Base-by-base conservation (phyloP, 768 basidiomycete genomes). In the Trichaptum fuscoviolaceum region DNA sequence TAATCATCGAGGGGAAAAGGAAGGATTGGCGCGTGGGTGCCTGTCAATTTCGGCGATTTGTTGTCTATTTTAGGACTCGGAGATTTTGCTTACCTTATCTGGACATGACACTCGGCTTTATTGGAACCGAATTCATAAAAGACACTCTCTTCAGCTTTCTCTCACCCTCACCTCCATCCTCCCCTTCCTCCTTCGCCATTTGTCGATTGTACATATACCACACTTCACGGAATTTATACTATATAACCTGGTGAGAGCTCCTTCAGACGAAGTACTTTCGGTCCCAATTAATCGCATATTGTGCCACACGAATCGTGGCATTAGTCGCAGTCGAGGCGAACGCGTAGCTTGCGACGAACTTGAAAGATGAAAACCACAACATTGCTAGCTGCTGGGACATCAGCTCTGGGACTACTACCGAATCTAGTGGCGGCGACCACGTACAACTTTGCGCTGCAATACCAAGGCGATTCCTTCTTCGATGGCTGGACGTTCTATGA, bases 401-500 rank as follows among this genome's bases (percentile, higher is more conserved):
- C 20, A 52, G 12, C 20, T 15, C 20, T 52, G 12, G 12, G 42
- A 15, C 42, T 52, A 20, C 42, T 52, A 52, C 42, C 42, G 42
- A 52, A 20, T 15, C 15, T 15, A 15, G 42, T 52, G 3, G 59
- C 30, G 15, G 64, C 58, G 26, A 57, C 71, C 27, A 42, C 67
- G 23, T 88, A 90, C 75, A 74, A 81, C 64, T 73, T 88, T 62
- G 81, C 83, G 25, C 82, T 83, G 70, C 82, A 84, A 65, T 90
- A 87, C 74, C 71, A 82, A 3, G 89, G 90, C 0, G 72, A 80
- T n/a, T 79, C 73, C 7, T 91, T 91, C 74, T 91, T 91, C 69
- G 77, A 90, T 64, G 82, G 80, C 12, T 91, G 89, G 89, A 76
- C 78, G n/a, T 90, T 86, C 72, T 90, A 85, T 67, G 78, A 83